Base-by-base conservation (phyloP, 495 filamentous ascomycete genomes). In the Neurospora sp. region DNA sequence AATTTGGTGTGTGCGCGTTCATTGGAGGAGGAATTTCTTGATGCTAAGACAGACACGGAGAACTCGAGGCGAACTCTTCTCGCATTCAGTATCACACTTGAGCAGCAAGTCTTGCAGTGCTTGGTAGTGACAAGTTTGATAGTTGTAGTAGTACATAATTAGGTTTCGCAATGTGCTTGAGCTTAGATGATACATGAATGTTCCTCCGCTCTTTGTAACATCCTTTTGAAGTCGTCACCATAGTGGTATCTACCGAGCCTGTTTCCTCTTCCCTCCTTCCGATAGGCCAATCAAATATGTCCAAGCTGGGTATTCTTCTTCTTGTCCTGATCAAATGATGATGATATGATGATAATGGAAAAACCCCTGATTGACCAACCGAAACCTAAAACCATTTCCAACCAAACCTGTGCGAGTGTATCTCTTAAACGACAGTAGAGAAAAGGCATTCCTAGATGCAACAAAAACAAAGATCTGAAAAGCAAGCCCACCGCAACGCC, bases 381-480 rank as follows among this genome's bases (percentile, higher is more conserved):
- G 39, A 71, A 68, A 38, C 27, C 71, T 31, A 42, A 38, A 71
- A 65, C 70, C 31, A 59, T 39, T 27, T 61, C 71, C 72, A 37
- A 37, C 40, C n/a, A 68, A 75, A 47, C 70, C 70, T 68, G 71
- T 70, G 27, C 27, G 68, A 40, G 73, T 61, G 69, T 47, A 39
- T 45, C 71, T 71, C 69, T 69, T 68, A 74, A 74, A 71, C 71
- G 74, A 77, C 71, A 74, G 77, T 75, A 73, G 72, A 77, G 73
- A 75, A 75, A 38, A 59, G 8, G 31, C 44, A 45, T 39, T 27
- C 70, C 71, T 73, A 69, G 44, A 69, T 70, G 18, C 69, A 35
- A 45, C 27, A 69, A 75, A 59, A 73, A 35, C 37, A 71, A 71
- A 72, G 59, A 18, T 68, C 70, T 38, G 44, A 20, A 39, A 65